phyloP scores from a whole-genome alignment of 1,284 basidiomycete genomes.

The Blastosporella zonata region DNA sequence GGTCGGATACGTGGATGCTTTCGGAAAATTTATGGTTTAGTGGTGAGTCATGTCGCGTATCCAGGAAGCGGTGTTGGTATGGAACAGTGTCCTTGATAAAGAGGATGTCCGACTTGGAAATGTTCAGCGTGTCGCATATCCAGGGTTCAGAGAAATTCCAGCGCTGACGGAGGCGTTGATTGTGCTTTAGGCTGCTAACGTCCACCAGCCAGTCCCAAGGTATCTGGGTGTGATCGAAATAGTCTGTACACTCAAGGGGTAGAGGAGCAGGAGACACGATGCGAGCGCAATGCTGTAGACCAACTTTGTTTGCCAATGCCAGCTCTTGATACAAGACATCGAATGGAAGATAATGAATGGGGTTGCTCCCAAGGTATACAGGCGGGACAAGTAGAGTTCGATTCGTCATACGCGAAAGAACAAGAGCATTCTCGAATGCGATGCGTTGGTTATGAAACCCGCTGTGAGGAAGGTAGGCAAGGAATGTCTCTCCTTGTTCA shows the following conservation, averaged over 20 bases:
- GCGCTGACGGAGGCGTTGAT: conserved; percentile 41
- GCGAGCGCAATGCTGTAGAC: conserved; percentile 48
- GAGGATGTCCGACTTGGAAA: conserved; percentile 41
- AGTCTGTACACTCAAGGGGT: conserved; percentile 57
- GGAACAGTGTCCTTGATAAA: conserved; percentile 49
- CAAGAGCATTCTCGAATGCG: conserved; percentile 76
- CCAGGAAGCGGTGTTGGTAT: conserved; percentile 68
- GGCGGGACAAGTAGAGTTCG: conserved; percentile 75
- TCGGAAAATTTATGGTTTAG: conserved; percentile 40
- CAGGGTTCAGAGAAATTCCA: conserved; percentile 50
- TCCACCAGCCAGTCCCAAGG: conserved; percentile 73
- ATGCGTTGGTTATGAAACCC: conserved; percentile 86
- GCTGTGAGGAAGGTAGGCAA: conserved; percentile 73
- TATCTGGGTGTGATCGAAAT: conserved; percentile 56
- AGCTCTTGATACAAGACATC: conserved; percentile 50
- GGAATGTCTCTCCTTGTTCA: conserved; percentile 38
- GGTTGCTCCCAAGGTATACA: conserved; percentile 58
- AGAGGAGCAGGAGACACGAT: conserved; percentile 28
- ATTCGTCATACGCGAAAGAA: conserved; percentile 64
- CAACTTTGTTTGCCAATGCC: conserved; percentile 48
- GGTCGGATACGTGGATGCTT: conserved; percentile 41
- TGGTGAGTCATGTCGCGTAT: conserved; percentile 37
- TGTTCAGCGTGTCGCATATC: conserved; percentile 41
- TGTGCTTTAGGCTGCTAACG: conserved; percentile 32
- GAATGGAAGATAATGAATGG: conserved; percentile 62